These are phyloP conservation scores for Saururus chinensis DNA, from an alignment of 164 flowering plant species.

Conservation along the genomic window DNA sequence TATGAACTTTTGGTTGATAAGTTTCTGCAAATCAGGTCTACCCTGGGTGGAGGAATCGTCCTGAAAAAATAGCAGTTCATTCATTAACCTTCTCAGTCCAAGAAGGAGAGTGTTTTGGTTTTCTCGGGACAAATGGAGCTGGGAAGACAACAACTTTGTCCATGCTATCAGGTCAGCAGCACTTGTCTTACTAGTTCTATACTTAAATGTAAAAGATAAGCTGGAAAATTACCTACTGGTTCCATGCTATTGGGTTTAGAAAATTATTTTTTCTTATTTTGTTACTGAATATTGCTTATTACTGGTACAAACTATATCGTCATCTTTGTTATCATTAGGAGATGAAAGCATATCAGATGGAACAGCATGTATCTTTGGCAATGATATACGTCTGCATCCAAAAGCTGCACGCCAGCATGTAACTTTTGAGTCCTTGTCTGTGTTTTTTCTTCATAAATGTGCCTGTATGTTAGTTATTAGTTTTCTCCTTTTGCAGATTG, in stretches of 20 bases:
- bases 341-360: constrained; percentile 85
- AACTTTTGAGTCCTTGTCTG: constrained; percentile 3
- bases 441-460: not conserved
- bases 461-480: not conserved
- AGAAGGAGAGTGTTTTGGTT: constrained; percentile 98
- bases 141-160: constrained; percentile 98
- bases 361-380: constrained; percentile 84
- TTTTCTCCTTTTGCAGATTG: constrained; percentile 47
- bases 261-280: too few species aligned
- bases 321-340: constrained; percentile 28
- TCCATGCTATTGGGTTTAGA: not conserved
- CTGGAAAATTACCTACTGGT: not conserved
- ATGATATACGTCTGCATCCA: constrained; percentile 69
- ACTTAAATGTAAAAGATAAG: not conserved
- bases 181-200: too few species aligned
- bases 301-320: not conserved
- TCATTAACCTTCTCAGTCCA: constrained; percentile 84
- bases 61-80: constrained; percentile 73
- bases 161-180: constrained; percentile 71
- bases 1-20: not conserved
- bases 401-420: constrained; percentile 84
- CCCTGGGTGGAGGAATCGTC: constrained; percentile 43
- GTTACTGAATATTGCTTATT: too few species aligned
- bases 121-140: constrained; percentile 97
- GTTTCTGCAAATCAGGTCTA: constrained; percentile 48